These are phyloP conservation scores for Candida nanaspora DNA, from an alignment of 805 yeast species.

Conservation along the genomic window DNA sequence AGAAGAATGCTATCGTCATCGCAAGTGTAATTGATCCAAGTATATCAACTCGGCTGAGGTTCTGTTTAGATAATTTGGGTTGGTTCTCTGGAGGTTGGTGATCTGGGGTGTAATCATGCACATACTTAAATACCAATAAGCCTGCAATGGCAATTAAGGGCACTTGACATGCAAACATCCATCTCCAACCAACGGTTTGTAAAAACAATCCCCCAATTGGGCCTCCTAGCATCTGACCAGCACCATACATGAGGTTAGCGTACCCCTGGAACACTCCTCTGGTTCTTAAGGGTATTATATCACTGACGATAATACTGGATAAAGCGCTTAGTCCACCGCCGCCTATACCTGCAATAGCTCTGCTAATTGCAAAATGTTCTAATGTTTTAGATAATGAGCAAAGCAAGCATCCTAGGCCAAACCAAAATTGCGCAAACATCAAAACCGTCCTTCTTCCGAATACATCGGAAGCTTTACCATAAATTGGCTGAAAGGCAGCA, in stretches of 20 bases:
- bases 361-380: conserved; percentile 36
- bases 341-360: conserved; percentile 55
- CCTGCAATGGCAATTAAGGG: conserved; percentile 28
- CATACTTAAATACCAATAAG: conserved; percentile 17
- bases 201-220: conserved; percentile 35
- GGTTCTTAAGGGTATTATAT: conserved; percentile 45
- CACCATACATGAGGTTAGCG: conserved; percentile 31
- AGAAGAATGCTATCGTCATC: conserved; percentile 24
- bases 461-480: conserved; percentile 65
- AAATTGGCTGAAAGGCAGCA: conserved; percentile 68
- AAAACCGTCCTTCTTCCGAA: conserved; percentile 45
- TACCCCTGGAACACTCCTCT: conserved; percentile 50
- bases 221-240: conserved; percentile 37
- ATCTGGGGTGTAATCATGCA: conserved; percentile 25
- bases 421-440: conserved; percentile 34
- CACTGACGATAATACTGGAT: conserved; percentile 46
- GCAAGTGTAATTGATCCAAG: conserved; percentile 33
- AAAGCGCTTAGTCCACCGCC: conserved; percentile 49
- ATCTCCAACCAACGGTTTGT: conserved; percentile 34
- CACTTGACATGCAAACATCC: conserved; percentile 35
- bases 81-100: conserved; percentile 14
- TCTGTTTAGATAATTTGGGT: conserved; percentile 24
- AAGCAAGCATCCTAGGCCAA: conserved; percentile 36
- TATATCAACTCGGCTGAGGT: conserved; percentile 31
- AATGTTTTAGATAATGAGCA: conserved; percentile 36